Percentiles rank a stretch among this genome's conserved stretches.
These are phyloP conservation scores for Gracilariopsis chorda DNA, from an alignment of 23 red algal species.

Conservation along the genomic window DNA sequence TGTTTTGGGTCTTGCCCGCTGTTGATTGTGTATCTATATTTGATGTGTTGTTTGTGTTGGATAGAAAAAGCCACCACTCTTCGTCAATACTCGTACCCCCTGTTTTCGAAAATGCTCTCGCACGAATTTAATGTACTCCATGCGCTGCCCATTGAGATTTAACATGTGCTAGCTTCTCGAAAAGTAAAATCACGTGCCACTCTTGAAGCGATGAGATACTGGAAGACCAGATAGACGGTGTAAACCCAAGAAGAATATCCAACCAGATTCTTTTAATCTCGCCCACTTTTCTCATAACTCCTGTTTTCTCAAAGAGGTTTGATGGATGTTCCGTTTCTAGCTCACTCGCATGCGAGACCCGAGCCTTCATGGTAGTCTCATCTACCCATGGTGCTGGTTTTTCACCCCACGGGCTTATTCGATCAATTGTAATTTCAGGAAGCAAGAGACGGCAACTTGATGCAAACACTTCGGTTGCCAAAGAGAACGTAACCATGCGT, in stretches of 20 bases:
- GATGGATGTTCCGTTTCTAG: neutral
- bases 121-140: too few species aligned
- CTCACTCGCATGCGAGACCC: constrained; percentile 32
- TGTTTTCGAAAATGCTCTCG: too few species aligned
- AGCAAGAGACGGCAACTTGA: constrained; percentile 2
- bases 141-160: too few species aligned
- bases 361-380: constrained; percentile 49
- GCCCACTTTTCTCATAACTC: constrained; percentile 13
- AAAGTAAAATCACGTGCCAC: constrained; percentile 5
- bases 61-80: constrained; percentile 20
- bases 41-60: neutral
- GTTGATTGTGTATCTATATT: neutral
- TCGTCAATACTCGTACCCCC: too few species aligned
- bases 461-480: constrained; percentile 9
- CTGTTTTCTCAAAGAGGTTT: neutral
- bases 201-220: constrained; percentile 4
- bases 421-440: constrained; percentile 12
- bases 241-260: constrained; percentile 12
- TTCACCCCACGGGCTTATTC: constrained; percentile 30
- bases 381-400: constrained; percentile 54
- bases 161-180: neutral
- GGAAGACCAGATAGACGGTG: constrained; percentile 21
- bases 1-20: neutral
- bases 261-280: constrained; percentile 15
- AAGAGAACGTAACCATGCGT: constrained; percentile 10